Percentiles rank a stretch among this genome's conserved stretches.
Conservation (phyloP, 2,329 filamentous ascomycete genomes). For the Ceratocystis albifundus region DNA sequence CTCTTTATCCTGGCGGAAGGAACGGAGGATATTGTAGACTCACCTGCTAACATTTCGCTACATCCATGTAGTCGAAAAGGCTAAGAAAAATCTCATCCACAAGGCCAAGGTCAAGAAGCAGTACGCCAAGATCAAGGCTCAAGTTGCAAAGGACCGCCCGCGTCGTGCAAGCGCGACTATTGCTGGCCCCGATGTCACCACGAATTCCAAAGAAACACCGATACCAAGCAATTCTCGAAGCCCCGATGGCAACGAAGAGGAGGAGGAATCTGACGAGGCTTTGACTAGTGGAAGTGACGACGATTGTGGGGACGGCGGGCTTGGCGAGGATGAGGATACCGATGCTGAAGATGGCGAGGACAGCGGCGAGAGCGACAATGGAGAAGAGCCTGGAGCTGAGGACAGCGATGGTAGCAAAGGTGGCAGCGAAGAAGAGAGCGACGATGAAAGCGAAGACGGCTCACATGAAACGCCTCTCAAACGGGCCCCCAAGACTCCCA, state of each 20-base stretch:
- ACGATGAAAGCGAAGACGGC: not conserved
- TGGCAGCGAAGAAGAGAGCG: not conserved
- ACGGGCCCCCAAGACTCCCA: constrained; percentile 6
- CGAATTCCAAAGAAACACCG: not conserved
- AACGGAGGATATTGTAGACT: not conserved
- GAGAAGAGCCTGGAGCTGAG: not conserved
- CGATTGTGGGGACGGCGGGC: not conserved
- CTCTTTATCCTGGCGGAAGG: not conserved
- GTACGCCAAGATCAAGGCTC: constrained; percentile 72
- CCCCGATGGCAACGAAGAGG: constrained; percentile 26
- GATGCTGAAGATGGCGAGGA: not conserved
- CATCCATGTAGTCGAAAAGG: constrained; percentile 58
- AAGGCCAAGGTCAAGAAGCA: constrained; percentile 89
- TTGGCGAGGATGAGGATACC: not conserved
- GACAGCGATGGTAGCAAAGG: not conserved
- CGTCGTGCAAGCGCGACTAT: not conserved
- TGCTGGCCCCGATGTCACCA: constrained; percentile 7
- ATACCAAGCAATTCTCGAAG: not conserved
- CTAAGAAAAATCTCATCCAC: constrained; percentile 78
- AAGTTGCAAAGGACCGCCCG: constrained; percentile 12
- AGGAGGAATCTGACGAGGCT: constrained; percentile 2
- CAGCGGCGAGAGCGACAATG: not conserved
- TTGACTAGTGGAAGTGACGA: constrained; percentile 16
- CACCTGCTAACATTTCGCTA: constrained; percentile 3
- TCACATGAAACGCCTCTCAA: constrained; percentile 17